Evolutionary conservation across 2,329 filamentous ascomycete genomes (phyloP), one percentile per base, ranked within the genome.

Genomic region (Botryosphaeria dothidea): DNA sequence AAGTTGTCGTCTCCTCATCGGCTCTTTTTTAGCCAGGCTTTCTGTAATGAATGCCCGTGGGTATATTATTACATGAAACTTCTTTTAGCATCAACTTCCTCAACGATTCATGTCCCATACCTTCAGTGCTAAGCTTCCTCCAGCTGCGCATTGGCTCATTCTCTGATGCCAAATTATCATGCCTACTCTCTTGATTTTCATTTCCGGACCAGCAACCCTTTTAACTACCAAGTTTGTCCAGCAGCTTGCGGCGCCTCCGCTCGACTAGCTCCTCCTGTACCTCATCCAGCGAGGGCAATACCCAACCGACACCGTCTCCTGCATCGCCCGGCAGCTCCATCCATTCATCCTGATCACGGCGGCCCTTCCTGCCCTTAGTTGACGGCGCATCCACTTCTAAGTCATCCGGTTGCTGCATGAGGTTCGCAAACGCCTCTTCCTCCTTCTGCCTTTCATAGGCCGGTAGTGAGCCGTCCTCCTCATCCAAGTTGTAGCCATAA

Each of bases 181-280:
- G 19, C 29, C 27, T 6, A 7, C n/a, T 27, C 3, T 19, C 38
- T 36, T 43, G 23, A 7, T 19, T 56, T 56, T 25, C 21, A 3
- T 8, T 43, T 19, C 15, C 34, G 11, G 23, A 15, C 27, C 9
- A 13, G n/a, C 19, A 34, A 34, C 31, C 46, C 4, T 17, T 46
- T 60, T 9, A 60, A 46, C 56, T 38, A 23, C 80, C 81, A 64
- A 96, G 84, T 80, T 95, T 94, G 71, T 97, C 92, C 70, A 99
- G 80, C 67, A 99, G 80, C 76, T 90, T 92, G 78, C 89, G 86
- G 76, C 92, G 88, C 78, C 93, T 86, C 79, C 94, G 85, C 69
- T 97, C 93, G 63, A 99, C 85, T 70, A 99, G 81, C 78, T 98
- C 95, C 74, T 93, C 88, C 78, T 97, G 92, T n/a, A 98, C 94